These are phyloP conservation scores for Quercus phellos DNA, from an alignment of 331 rosid genomes.

Conservation along the genomic window DNA sequence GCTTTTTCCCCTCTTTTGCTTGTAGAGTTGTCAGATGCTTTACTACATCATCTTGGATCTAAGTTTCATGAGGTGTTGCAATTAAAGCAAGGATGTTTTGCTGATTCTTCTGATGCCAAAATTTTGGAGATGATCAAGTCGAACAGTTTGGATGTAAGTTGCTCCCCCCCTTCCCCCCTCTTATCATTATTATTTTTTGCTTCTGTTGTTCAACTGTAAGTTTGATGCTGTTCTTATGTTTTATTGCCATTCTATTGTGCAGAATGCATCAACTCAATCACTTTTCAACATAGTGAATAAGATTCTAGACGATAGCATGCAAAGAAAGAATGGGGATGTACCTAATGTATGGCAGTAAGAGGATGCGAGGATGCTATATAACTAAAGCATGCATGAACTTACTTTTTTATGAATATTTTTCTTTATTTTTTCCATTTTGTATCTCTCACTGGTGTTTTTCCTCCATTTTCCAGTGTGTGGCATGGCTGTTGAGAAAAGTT, in stretches of 20 bases:
- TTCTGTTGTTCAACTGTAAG: not conserved
- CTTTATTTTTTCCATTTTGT: not conserved
- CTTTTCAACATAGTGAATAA: slow-evolving; percentile 57
- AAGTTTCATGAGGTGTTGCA: slow-evolving; percentile 39
- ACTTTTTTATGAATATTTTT: slow-evolving; percentile 1
- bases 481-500: slow-evolving; percentile 65
- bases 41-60: slow-evolving; percentile 22
- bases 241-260: slow-evolving; percentile 34
- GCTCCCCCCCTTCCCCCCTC: not conserved
- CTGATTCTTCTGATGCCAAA: slow-evolving; percentile 57
- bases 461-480: slow-evolving; percentile 56
- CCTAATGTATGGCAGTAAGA: slow-evolving; percentile 61
- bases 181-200: not conserved
- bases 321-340: slow-evolving; percentile 56
- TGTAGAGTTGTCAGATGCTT: slow-evolving; percentile 46
- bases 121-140: slow-evolving; percentile 61
- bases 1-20: not conserved
- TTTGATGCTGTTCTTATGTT: slow-evolving; percentile 22
- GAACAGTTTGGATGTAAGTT: slow-evolving; percentile 64
- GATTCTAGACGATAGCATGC: slow-evolving; percentile 63
- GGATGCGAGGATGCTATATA: slow-evolving; percentile 26
- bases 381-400: slow-evolving; percentile 23
- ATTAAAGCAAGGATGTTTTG: slow-evolving; percentile 40
- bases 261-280: slow-evolving; percentile 63
- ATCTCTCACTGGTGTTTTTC: slow-evolving; percentile 20